Base-by-base conservation (phyloP, 345 rosid genomes). In the Stellera chamaejasme region DNA sequence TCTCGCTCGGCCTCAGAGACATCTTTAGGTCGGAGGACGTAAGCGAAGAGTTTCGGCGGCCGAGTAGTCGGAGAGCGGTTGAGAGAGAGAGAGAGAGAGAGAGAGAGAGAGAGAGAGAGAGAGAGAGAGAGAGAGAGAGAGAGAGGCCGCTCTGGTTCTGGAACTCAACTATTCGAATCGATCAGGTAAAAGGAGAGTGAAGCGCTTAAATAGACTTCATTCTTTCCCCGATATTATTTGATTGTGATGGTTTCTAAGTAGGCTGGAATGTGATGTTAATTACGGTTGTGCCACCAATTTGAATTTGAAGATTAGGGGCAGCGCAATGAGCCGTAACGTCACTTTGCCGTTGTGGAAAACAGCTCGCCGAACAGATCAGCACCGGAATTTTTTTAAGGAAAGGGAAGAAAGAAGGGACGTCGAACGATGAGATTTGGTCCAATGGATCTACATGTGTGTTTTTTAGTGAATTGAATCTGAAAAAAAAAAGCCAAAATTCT, bases 1-100 rank as follows among this genome's bases (percentile, higher is more conserved):
- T 86, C 10, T 83, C 79, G 73, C 64, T 79, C 27, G 88, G 87
- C 60, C 91, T 79, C 56, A 83, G 68, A 66, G 88, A 87, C 91
- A 84, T 83, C 52, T 43, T 57, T 45, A 52, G 50, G 10, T 60
- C 50, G 28, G 41, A 15, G 39, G 60, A 58, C 45, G 59, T 36
- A 41, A 3, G 10, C 28, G 52, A 55, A 52, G 56, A 56, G 23
- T 16, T 58, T 58, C 25, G 64, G 56, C 48, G 45, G 52, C 55
- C 14, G 53, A 36, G 52, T 19, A 12, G 39, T 32, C 39, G 39
- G 15, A 57, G 61, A 46, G 55, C 43, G 44, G 54, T 25, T 50
- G 7, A 32, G 39, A 32, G 39, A 14, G n/a, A n/a, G n/a, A n/a
- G n/a, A n/a, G n/a, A n/a, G n/a, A n/a, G n/a, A n/a, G n/a, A n/a